Evolutionary conservation across 2,329 filamentous ascomycete species (phyloP).

Genomic region (Colletotrichum sp.): DNA sequence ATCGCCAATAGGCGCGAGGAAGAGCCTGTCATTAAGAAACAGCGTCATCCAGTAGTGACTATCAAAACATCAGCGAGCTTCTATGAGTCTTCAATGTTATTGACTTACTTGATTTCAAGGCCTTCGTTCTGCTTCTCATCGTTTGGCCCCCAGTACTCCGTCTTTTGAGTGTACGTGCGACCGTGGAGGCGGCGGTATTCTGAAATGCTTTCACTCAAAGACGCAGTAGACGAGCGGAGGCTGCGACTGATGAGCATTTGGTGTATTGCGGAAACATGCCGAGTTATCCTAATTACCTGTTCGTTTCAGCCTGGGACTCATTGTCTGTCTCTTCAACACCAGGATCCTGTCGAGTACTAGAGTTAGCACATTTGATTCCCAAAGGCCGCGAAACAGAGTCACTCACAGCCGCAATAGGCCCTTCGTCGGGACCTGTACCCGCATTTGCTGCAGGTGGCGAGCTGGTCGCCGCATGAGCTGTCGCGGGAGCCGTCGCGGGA

Average conservation of each 20-base stretch:
- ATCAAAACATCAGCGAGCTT: neutral
- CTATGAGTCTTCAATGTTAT: neutral
- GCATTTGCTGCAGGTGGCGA: neutral
- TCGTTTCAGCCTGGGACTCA: neutral
- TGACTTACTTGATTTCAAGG: neutral
- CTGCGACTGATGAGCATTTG: neutral
- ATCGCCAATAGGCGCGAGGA: constrained; percentile 38
- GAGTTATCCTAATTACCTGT: neutral
- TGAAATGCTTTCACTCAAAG: neutral
- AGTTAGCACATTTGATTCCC: neutral
- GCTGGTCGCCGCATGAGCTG: neutral
- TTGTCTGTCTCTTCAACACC: neutral
- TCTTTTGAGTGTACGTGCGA: neutral
- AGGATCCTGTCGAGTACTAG: neutral
- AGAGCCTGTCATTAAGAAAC: constrained; percentile 38
- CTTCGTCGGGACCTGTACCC: neutral
- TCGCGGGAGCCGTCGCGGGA: neutral
- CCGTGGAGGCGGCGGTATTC: neutral
- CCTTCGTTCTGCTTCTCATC: neutral
- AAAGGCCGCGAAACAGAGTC: neutral
- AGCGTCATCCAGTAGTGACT: constrained; percentile 20
- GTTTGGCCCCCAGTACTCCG: neutral
- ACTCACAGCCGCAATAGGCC: neutral
- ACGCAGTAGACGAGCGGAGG: neutral
- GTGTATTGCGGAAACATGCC: neutral